Percentiles rank a stretch among this genome's conserved stretches.
These are phyloP conservation scores for Rusavskia elegans DNA, from an alignment of 495 filamentous ascomycete genomes.

Conservation along the genomic window DNA sequence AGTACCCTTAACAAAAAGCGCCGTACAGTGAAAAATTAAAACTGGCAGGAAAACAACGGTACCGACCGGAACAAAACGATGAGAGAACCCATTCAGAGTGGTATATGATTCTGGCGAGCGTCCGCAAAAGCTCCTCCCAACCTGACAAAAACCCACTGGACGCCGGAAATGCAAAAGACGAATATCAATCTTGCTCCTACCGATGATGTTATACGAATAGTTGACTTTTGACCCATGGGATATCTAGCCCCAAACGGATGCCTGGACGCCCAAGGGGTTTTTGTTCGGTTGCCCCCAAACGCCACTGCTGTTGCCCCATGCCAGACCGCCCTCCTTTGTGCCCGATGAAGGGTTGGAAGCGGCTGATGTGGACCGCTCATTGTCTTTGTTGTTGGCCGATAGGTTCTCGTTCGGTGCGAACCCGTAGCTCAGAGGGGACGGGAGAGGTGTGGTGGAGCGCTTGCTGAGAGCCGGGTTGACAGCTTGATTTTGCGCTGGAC, in stretches of 20 bases:
- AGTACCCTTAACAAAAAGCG: too few species aligned
- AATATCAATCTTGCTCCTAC: neutral
- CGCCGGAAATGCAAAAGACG: neutral
- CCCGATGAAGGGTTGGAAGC: constrained; percentile 40
- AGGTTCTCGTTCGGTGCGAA: constrained; percentile 42
- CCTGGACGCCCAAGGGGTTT: constrained; percentile 51
- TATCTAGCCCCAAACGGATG: constrained; percentile 58
- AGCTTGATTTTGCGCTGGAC: constrained; percentile 43
- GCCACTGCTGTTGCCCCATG: constrained; percentile 56
- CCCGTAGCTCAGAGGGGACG: constrained; percentile 73
- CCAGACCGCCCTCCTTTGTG: constrained; percentile 37
- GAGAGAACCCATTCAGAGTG: neutral
- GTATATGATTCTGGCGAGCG: neutral
- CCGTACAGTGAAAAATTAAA: neutral
- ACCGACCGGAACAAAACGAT: neutral
- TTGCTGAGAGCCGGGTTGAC: constrained; percentile 59
- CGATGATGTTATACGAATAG: neutral
- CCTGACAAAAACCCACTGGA: neutral
- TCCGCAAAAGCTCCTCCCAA: neutral
- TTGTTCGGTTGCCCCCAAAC: constrained; percentile 53
- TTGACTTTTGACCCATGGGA: too few species aligned
- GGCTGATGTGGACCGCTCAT: constrained; percentile 45
- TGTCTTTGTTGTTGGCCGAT: constrained; percentile 21
- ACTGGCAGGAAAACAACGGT: neutral
- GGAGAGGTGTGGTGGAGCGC: constrained; percentile 76